Base-by-base conservation (phyloP, 805 yeast genomes). In the Cyberlindnera nakhonratchasimensis region DNA sequence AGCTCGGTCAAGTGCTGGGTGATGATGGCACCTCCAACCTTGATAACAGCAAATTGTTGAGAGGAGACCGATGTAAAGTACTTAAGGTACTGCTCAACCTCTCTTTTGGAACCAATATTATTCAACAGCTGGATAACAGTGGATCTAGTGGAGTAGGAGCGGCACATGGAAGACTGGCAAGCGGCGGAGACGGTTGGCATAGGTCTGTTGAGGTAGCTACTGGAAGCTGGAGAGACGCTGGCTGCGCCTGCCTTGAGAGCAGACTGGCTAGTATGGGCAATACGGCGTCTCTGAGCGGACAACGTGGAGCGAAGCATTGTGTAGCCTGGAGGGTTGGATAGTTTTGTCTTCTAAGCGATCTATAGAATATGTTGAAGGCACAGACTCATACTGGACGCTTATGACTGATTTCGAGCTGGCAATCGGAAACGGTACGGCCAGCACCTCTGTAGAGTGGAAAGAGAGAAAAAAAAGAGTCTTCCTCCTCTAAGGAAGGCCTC, bases 21-120 rank as follows among this genome's bases (percentile, higher is more conserved):
- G 64, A 93, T 93, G 58, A 93, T 91, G 29, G 99, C 99, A 51
- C 99, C 99, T 30, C 99, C 99, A 33, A 93, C 99, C 64, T 93
- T 93, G 66, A 93, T 93, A 33, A 93, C 96, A 3, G 99, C 99
- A 58, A 93, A 93, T 59, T 93, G 97, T 63, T 93, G 98, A 54
- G 89, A 90, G 6, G 89, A 82, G 14, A 93, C 98, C 24, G 96
- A 88, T 2, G 98, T 90, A 73, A 93, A 93, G 65, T 91, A 91
- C 64, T 89, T 90, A 59, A 93, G 76, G 66, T 93, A 93, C 66
- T 93, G 99, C 64, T 93, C 99, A 33, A 93, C 99, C 67, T 93
- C 99, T 51, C 98, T 78, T 63, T 93, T 95, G 36, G 97, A 89
- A 20, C 98, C 97, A 53, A 93, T 93, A 65, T 90, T 93, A 71